Evolutionary conservation across 2,329 filamentous ascomycete genomes (phyloP).

Genomic region (Diaporthe destruens): DNA sequence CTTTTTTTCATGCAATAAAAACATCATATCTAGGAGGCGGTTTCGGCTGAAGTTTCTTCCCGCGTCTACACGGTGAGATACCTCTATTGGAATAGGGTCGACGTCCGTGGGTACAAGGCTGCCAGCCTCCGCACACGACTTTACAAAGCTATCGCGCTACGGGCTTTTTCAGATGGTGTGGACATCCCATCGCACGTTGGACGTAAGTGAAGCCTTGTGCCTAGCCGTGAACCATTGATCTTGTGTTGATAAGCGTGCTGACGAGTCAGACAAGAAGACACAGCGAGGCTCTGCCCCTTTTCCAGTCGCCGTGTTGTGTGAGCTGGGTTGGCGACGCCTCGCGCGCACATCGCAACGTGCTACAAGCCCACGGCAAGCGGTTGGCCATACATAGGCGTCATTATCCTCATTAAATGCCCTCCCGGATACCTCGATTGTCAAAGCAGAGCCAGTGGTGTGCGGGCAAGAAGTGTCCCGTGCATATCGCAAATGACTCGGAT

Average conservation of each 20-base stretch:
- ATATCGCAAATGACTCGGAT: conserved; percentile 21
- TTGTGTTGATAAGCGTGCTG: not conserved
- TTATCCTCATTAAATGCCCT: not conserved
- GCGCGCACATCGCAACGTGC: not conserved
- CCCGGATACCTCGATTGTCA: not conserved
- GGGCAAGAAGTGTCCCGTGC: not conserved
- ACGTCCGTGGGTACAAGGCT: not conserved
- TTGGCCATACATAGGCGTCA: not conserved
- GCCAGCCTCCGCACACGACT: not conserved
- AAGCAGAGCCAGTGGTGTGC: not conserved
- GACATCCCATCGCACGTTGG: not conserved
- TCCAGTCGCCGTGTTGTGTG: not conserved
- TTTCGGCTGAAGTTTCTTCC: not conserved
- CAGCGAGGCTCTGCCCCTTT: not conserved
- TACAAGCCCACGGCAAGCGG: not conserved
- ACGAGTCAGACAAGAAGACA: conserved; percentile 9
- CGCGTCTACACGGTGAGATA: not conserved
- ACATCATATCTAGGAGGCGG: conserved; percentile 11
- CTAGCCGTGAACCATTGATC: not conserved
- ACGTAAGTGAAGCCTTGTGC: not conserved
- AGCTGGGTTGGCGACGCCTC: not conserved
- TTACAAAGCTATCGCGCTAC: not conserved
- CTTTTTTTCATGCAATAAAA: conserved; percentile 15
- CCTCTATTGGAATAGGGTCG: not conserved
- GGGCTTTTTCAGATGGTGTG: not conserved